These are phyloP conservation scores for Yamadazyma mexicana DNA, from an alignment of 1,139 yeast species.

Conservation along the genomic window DNA sequence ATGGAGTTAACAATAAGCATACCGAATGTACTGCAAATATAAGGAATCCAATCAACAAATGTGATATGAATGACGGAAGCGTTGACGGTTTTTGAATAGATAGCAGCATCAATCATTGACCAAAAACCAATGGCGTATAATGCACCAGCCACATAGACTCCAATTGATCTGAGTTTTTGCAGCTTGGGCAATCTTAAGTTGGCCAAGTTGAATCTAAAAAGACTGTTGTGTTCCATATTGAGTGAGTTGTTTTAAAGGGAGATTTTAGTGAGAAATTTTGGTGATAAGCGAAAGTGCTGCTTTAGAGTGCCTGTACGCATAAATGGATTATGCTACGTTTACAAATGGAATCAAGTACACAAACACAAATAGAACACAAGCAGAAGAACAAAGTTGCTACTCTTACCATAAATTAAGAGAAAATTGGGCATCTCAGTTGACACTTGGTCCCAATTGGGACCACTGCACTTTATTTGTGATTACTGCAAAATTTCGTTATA, in stretches of 20 bases:
- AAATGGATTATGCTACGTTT: no score
- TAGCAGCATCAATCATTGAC: conserved; percentile 84
- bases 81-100: conserved; percentile 81
- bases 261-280: not conserved
- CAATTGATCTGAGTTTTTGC: conserved; percentile 67
- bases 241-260: not conserved
- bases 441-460: no score
- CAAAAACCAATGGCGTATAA: conserved; percentile 87
- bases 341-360: no score
- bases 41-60: conserved; percentile 94
- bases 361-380: no score
- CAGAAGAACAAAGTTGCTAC: no score
- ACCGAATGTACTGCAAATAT: conserved; percentile 83
- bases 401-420: no score
- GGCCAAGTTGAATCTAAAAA: conserved; percentile 53
- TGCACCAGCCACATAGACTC: conserved; percentile 76
- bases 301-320: no score
- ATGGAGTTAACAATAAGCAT: conserved; percentile 90
- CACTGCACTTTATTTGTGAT: no score
- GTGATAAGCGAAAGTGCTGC: no score
- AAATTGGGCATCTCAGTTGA: no score
- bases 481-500: no score
- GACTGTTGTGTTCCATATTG: conserved; percentile 36
- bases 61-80: conserved; percentile 86
- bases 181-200: conserved; percentile 64